phyloP scores from a whole-genome alignment of 1,284 basidiomycete genomes.

The Marasmius fiardii region DNA sequence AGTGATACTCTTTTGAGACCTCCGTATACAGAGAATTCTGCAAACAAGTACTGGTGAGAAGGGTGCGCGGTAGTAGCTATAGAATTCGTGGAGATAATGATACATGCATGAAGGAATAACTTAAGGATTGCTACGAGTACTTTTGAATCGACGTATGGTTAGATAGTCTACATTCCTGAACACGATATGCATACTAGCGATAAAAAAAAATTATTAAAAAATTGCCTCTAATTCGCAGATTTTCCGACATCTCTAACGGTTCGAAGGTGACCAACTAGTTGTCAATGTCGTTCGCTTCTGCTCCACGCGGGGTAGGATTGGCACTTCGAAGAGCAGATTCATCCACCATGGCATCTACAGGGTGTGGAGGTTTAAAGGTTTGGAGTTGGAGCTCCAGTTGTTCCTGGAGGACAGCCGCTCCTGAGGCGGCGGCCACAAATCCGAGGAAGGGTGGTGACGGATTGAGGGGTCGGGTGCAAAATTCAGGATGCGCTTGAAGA shows the following conservation, averaged over 20 bases:
- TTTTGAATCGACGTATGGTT: too few relatives aligned
- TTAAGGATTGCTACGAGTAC: too few relatives aligned
- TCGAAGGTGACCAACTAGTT: neutral
- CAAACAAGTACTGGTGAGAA: too few relatives aligned
- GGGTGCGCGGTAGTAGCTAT: too few relatives aligned
- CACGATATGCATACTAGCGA: too few relatives aligned
- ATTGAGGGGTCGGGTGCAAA: slow-evolving; percentile 98
- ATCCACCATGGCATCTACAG: slow-evolving; percentile 41
- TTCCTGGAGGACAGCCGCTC: slow-evolving; percentile 61
- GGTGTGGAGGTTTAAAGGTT: slow-evolving; percentile 41
- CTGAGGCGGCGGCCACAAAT: slow-evolving; percentile 86
- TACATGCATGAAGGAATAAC: too few relatives aligned
- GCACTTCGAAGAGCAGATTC: slow-evolving; percentile 26
- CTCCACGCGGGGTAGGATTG: slow-evolving; percentile 15
- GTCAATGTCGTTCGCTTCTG: slow-evolving; percentile 5
- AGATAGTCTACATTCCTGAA: too few relatives aligned
- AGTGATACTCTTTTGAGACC: too few relatives aligned
- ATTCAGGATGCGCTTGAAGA: slow-evolving; percentile 97
- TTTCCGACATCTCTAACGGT: neutral
- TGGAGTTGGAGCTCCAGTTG: slow-evolving; percentile 66
- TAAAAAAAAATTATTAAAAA: neutral
- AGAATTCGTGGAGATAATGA: too few relatives aligned
- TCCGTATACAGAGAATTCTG: too few relatives aligned
- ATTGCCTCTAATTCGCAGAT: neutral
- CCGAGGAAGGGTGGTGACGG: slow-evolving; percentile 98